A percentile compares a stretch with the other conserved stretches of the same genome.
Evolutionary conservation across 2,329 filamentous ascomycete genomes (phyloP).

Genomic region (Epichloe gansuensis): DNA sequence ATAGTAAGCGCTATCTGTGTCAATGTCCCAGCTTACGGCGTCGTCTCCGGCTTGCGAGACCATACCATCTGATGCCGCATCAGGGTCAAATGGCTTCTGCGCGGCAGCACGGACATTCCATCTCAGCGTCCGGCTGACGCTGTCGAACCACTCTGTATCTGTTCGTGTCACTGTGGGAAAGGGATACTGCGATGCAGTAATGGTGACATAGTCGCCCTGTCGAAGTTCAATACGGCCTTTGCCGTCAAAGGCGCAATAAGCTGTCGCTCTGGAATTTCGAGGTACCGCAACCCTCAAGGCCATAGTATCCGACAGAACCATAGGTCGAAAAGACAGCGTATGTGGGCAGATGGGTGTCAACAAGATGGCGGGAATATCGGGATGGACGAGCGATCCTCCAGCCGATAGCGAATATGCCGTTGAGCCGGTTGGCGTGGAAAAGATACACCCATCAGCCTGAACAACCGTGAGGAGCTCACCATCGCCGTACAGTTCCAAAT

Average conservation of each 20-base stretch:
- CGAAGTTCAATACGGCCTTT: slow-evolving; percentile 89
- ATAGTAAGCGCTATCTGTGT: slow-evolving; percentile 66
- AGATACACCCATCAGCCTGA: slow-evolving; percentile 94
- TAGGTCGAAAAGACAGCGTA: slow-evolving; percentile 89
- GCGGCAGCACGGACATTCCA: slow-evolving; percentile 92
- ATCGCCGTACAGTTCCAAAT: slow-evolving; percentile 90
- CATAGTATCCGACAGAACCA: slow-evolving; percentile 94
- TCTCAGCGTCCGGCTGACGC: slow-evolving; percentile 76
- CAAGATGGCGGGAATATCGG: slow-evolving; percentile 91
- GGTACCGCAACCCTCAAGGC: slow-evolving; percentile 82
- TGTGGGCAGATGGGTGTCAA: slow-evolving; percentile 96
- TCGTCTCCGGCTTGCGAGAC: slow-evolving; percentile 38
- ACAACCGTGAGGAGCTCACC: slow-evolving; percentile 90
- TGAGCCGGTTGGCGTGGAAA: slow-evolving; percentile 87
- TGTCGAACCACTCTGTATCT: slow-evolving; percentile 92
- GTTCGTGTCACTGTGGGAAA: slow-evolving; percentile 92
- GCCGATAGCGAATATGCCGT: slow-evolving; percentile 95
- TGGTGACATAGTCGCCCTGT: slow-evolving; percentile 90
- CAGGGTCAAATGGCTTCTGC: slow-evolving; percentile 73
- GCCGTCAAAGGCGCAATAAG: slow-evolving; percentile 94
- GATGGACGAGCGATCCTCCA: slow-evolving; percentile 88
- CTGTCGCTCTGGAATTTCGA: slow-evolving; percentile 71
- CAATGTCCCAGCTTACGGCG: slow-evolving; percentile 75
- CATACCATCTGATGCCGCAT: slow-evolving; percentile 21
- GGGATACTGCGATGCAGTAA: slow-evolving; percentile 89